Evolutionary conservation across 768 basidiomycete species (phyloP), one percentile per base, ranked within the genome.

Genomic region (Podaxis carcinomalis): DNA sequence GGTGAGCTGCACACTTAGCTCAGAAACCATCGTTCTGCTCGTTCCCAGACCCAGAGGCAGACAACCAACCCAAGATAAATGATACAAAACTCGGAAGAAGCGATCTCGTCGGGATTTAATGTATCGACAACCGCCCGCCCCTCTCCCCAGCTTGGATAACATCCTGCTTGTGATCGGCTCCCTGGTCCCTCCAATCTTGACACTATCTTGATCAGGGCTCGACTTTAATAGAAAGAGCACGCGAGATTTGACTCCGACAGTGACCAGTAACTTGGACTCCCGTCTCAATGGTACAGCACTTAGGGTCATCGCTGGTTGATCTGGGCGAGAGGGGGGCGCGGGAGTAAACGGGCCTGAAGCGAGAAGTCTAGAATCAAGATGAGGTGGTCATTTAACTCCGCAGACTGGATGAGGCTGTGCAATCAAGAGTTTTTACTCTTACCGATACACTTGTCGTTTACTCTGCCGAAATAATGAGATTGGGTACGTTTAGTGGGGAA

Each of bases 41-140:
- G 23, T 80, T 80, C 62, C 79, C 82, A 16, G 75, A 78, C 56
- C 83, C 82, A 1, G 81, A 87, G 51, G 72, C 72, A 9, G 72
- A 42, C 37, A 36, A 63, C 70, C 23, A 50, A 87, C 86, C 83
- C 62, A 85, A 89, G 69, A 85, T 32, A 84, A 47, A 89, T 72
- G 57, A 88, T 79, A n/a, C 69, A 86, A 65, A 87, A 88, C 68
- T 84, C 80, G 61, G 78, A 79, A 68, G 78, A 91, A 68, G 90
- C 81, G 49, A 91, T 70, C 2, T 68, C 68, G 70, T 85, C 83
- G 4, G 88, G 88, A 3, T 85, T 76, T 57, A 81, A 72, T 11
- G 68, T 70, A 21, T 69, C 71, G 0, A 72, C 76, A 9, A 23
- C 23, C 23, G 23, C 1, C 32, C 28, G 28, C n/a, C 32, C 32